Base-by-base conservation (phyloP, 331 rosid genomes). In the Stylosanthes scabra region DNA sequence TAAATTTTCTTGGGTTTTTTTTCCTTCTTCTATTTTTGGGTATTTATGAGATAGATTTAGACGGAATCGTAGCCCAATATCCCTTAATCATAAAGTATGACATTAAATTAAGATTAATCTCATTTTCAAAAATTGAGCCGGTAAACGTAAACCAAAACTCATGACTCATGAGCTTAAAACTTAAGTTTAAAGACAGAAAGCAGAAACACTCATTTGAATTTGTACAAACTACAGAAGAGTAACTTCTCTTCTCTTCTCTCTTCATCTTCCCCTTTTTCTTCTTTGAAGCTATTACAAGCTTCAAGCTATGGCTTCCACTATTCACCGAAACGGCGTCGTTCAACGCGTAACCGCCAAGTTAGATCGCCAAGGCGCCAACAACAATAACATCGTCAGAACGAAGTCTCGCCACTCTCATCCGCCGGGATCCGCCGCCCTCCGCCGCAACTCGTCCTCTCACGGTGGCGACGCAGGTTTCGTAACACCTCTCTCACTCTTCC, bases 351-450 rank as follows among this genome's bases (percentile, higher is more conserved):
- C 78, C 41, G 42, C 78, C 66, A 84, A 83, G 81, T 72, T 80
- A 82, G 93, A 88, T 84, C 90, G 87, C 64, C 86, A 72, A 1
- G 56, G 74, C 37, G 58, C 77, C 37, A 63, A 5, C 55, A n/a
- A 13, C 55, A 50, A 7, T 20, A 50, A 13, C 56, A n/a, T 13
- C 77, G 75, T 80, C 73, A 77, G 66, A 71, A 60, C 80, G 46
- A 56, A 84, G 74, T 75, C 86, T 40, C 69, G 81, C 51, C 56
- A 70, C 34, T 6, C 70, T 55, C 34, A 7, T 9, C 4, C 58
- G 3, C 20, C 85, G 13, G 90, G 90, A 86, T 80, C 87, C 68
- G 66, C 75, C 46, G 52, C 82, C 46, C 89, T 87, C 74, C 81
- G 89, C 31, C 81, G 86, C 59, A 80, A 80, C 61, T 78, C 93